Evolutionary conservation across 768 basidiomycete species (phyloP), one percentile per base, ranked within the genome.

Genomic region (Leccinum boreale): DNA sequence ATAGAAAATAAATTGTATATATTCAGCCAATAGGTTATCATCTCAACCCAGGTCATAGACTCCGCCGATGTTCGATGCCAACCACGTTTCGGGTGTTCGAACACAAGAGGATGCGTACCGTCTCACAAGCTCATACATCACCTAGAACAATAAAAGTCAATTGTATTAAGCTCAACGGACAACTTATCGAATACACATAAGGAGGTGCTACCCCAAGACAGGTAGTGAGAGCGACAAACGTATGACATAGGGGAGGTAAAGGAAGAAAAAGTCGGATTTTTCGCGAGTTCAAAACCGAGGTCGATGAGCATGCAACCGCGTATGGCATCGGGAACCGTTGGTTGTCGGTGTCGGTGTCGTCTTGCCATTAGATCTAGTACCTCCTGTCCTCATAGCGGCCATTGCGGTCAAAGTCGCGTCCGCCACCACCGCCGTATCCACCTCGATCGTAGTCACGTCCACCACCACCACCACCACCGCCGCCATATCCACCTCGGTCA

Each of bases 381-480:
- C 78, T 69, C 65, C 80, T 67, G 68, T 79, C 78, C 14, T 79
- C 74, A 65, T 77, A 77, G 44, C 78, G 66, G 53, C 70, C 68
- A 39, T 68, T 71, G 56, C 81, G 75, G 52, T 81, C 77, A 42
- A 72, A 67, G 59, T 75, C 71, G 53, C 74, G 71, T 26, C 69
- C 66, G 21, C 73, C 67, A 33, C 65, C 72, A 21, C 68, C 67
- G 11, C 68, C 46, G 21, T 47, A 47, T 47, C 46, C 46, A 19
- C 67, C 66, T 65, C 74, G 71, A 49, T 78, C 79, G 53, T 76
- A 68, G 21, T 74, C 76, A 19, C 76, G 67, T 63, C 83, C 67
- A 61, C 63, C 70, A 39, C 31, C 31, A 31, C 28, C 28, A 29
- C 29, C 29, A 29, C 29, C 29, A 4, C 65, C 67, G 12, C 73